These are phyloP conservation scores for Podospora pseudopauciseta DNA, from an alignment of 495 filamentous ascomycete species.

Conservation along the genomic window DNA sequence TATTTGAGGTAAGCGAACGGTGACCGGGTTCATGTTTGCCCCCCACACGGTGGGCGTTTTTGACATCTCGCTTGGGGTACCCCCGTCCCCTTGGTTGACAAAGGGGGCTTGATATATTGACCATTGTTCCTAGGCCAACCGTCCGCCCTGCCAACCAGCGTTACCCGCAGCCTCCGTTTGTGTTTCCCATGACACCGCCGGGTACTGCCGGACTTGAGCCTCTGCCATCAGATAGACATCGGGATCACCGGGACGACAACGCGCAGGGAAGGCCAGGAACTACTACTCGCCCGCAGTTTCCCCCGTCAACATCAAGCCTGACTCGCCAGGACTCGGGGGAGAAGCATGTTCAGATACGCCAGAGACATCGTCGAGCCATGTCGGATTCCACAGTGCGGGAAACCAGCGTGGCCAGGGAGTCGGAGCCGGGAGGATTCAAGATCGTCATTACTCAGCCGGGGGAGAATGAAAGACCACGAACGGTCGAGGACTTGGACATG, in stretches of 20 bases:
- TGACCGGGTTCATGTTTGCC: not conserved
- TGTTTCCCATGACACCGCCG: constrained; percentile 56
- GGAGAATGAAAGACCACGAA: constrained; percentile 56
- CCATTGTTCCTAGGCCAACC: constrained; percentile 49
- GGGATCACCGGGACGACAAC: constrained; percentile 33
- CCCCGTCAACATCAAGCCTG: constrained; percentile 32
- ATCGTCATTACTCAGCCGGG: constrained; percentile 79
- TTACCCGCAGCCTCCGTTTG: constrained; percentile 56
- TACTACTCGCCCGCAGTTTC: constrained; percentile 31
- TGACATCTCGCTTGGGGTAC: not conserved
- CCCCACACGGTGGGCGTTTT: not conserved
- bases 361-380: constrained; percentile 45
- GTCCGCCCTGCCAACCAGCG: constrained; percentile 55
- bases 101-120: constrained; percentile 13
- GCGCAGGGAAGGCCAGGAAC: constrained; percentile 42
- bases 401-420: constrained; percentile 47
- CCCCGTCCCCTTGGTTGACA: not conserved
- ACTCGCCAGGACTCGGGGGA: constrained; percentile 28
- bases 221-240: constrained; percentile 36
- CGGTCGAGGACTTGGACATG: constrained; percentile 53
- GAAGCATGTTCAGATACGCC: constrained; percentile 31
- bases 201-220: constrained; percentile 53
- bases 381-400: constrained; percentile 49
- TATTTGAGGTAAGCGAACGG: constrained; percentile 73
- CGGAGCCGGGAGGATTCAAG: constrained; percentile 66